A percentile compares a stretch with the other conserved stretches of the same genome.
Conservation (phyloP, 306 rosid species). For the barrel medic (Medicago truncatula) region MtrunA17r5.0-ANR NC_053042.1:18116001-18116500, state of each 20-base stretch:
- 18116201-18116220: not conserved
- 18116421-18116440: no score
- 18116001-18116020: slow-evolving; percentile 6
- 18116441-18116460: no score
- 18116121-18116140: not conserved
- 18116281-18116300: not conserved
- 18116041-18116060: not conserved
- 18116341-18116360: no score
- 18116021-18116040: not conserved
- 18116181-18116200: not conserved
- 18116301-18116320: no score
- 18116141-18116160: not conserved
- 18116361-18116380: no score
- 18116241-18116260: not conserved
- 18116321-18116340: no score
- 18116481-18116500: no score
- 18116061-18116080: not conserved
- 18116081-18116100: not conserved
- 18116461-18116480: no score
- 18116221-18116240: not conserved
- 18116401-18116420: no score
- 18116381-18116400: no score
- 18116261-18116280: no score
- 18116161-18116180: no score
- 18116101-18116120: not conserved